Evolutionary conservation across 2,329 filamentous ascomycete species (phyloP).

Genomic region (Microdochium trichocladiopsis): DNA sequence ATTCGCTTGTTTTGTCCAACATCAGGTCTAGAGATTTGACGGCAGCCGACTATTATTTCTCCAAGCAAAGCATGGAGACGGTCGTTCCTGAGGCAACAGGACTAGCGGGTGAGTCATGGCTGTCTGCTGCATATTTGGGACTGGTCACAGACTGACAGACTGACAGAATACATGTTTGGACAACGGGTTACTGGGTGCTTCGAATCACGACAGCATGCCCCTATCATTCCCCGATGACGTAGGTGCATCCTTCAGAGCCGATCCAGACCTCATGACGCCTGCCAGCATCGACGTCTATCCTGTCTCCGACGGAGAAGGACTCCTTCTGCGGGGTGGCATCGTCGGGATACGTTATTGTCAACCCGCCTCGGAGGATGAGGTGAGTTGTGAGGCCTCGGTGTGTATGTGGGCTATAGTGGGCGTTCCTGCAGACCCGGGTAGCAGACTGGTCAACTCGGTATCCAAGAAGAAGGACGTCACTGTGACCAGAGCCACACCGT

Average conservation of each 20-base stretch:
- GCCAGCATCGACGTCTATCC: constrained; percentile 60
- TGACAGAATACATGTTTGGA: no score
- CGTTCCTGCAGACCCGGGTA: constrained; percentile 33
- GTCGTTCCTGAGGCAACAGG: no score
- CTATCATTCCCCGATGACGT: constrained; percentile 53
- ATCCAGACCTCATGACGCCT: constrained; percentile 65
- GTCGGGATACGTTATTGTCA: constrained; percentile 61
- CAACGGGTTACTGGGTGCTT: constrained; percentile 14
- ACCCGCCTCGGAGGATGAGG: constrained; percentile 55
- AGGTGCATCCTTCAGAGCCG: constrained; percentile 58
- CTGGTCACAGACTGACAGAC: no score
- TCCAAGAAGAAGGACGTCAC: no score
- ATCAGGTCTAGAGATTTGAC: no score
- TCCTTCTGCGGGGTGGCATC: constrained; percentile 47
- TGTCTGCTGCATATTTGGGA: no score
- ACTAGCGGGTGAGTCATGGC: no score
- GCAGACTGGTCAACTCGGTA: no score
- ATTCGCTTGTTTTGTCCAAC: no score
- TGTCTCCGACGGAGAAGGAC: constrained; percentile 51
- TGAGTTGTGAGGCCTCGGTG: constrained; percentile 62
- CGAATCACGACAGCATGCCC: constrained; percentile 33
- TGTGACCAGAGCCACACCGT: background rate
- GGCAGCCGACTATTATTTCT: no score
- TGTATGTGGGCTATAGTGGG: constrained; percentile 61
- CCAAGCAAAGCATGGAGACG: no score